phyloP scores from a whole-genome alignment of 139 green algal genomes.

The Coelastrella sp. region DNA sequence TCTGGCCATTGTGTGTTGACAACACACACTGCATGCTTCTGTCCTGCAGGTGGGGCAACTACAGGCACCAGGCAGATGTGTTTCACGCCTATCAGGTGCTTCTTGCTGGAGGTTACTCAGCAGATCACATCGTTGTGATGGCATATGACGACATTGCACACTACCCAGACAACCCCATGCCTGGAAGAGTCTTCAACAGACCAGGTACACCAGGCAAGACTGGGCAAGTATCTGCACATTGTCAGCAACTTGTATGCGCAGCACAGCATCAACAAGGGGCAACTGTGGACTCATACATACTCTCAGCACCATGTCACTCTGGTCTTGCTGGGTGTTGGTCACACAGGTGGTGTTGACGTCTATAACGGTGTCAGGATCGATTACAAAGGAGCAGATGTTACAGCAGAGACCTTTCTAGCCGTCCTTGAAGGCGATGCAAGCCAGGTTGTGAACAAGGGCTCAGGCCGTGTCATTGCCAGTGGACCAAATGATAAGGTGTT shows the following conservation, averaged over 20 bases:
- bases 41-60: constrained; percentile 81
- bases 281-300: constrained; percentile 69
- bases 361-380: constrained; percentile 88
- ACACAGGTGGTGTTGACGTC: constrained; percentile 82
- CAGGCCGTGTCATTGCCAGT: constrained; percentile 67
- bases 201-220: constrained; percentile 59
- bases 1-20: no score
- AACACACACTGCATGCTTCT: background rate
- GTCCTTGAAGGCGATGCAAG: constrained; percentile 83
- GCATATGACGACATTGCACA: constrained; percentile 92
- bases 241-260: constrained; percentile 55
- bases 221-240: background rate
- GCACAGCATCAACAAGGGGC: constrained; percentile 84
- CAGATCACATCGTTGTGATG: constrained; percentile 87
- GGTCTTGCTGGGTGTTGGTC: background rate
- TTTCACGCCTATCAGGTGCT: constrained; percentile 88
- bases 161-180: constrained; percentile 82
- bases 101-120: constrained; percentile 59
- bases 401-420: constrained; percentile 81
- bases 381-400: constrained; percentile 90
- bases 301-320: no score
- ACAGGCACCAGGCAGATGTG: constrained; percentile 81
- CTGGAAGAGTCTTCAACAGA: constrained; percentile 91
- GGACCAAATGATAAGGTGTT: constrained; percentile 81
- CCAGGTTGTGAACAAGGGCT: constrained; percentile 55